Conservation (phyloP, 2,329 filamentous ascomycete genomes). For the Pseudopyrenochaeta lycopersici region DNA sequence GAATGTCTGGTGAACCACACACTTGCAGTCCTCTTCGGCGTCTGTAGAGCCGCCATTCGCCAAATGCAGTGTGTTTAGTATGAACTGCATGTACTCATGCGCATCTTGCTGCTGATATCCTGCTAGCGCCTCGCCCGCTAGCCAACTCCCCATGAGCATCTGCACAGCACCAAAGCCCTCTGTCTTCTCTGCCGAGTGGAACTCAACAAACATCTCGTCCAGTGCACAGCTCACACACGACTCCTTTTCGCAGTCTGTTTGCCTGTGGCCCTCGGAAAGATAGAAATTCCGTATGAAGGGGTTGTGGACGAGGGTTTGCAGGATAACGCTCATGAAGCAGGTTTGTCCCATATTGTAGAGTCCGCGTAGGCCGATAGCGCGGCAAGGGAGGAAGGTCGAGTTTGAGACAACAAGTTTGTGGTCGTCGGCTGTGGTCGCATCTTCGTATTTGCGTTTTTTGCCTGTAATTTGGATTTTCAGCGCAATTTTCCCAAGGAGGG, state of each 20-base stretch:
- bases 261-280: slow-evolving; percentile 86
- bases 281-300: slow-evolving; percentile 92
- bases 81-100: slow-evolving; percentile 95
- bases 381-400: slow-evolving; percentile 80
- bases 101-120: slow-evolving; percentile 97
- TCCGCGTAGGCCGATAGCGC: slow-evolving; percentile 86
- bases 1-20: slow-evolving; percentile 93
- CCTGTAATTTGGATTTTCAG: slow-evolving; percentile 45
- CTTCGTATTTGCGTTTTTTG: slow-evolving; percentile 80
- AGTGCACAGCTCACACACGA: slow-evolving; percentile 69
- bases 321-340: slow-evolving; percentile 96
- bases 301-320: slow-evolving; percentile 94
- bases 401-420: slow-evolving; percentile 80
- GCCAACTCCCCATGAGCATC: slow-evolving; percentile 90
- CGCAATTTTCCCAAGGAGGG: neutral
- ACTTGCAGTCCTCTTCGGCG: slow-evolving; percentile 69
- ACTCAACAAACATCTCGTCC: slow-evolving; percentile 70
- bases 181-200: slow-evolving; percentile 76
- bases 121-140: slow-evolving; percentile 73
- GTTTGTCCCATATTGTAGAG: slow-evolving; percentile 99
- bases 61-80: slow-evolving; percentile 87
- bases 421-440: slow-evolving; percentile 70
- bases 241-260: slow-evolving; percentile 71
- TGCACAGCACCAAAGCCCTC: slow-evolving; percentile 91
- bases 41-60: slow-evolving; percentile 70